Evolutionary conservation across 345 rosid genomes (phyloP), one percentile per base, ranked within the genome.

Genomic region (Firmiana major): DNA sequence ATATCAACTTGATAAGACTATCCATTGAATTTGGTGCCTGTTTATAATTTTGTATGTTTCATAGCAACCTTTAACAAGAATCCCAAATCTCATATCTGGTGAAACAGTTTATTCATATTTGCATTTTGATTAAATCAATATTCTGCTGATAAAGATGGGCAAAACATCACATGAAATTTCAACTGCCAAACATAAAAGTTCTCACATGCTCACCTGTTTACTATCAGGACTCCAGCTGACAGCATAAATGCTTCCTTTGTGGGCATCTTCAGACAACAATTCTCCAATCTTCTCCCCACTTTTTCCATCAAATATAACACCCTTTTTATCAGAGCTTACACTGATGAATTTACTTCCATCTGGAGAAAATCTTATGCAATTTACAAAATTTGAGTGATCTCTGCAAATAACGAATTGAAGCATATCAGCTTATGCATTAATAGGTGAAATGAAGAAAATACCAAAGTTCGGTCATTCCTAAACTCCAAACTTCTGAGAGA

Each of bases 171-270:
- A n/a, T n/a, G n/a, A n/a, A n/a, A 31, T 31, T 31, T 31, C 34
- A 31, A 31, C 34, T 31, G 34, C 34, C 34, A 31, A 31, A 3
- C 34, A 31, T 46, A 9, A 4, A 22, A 31, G 43, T 28, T 51
- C 45, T 71, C 16, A 71, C 16, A 49, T 19, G 67, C 80, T 80
- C 82, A 96, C 98, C 97, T 90, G 93, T 83, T 90, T 91, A 80
- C 98, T 82, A 86, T 90, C 90, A 68, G 97, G 94, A 82, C 98
- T 95, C 99, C 99, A 93, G 82, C 94, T 92, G 76, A 88, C 90
- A 7, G 98, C 93, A 57, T 95, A 95, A 76, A 95, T 89, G 84
- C 93, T 93, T 49, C 99, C 99, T 84, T 88, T 92, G 77, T 96
- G 99, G 5, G 91, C 94, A 86, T 85, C 91, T 34, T 87, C 98